These are phyloP conservation scores for Baudoinia panamericana DNA, from an alignment of 495 filamentous ascomycete species.

Conservation along the genomic window DNA sequence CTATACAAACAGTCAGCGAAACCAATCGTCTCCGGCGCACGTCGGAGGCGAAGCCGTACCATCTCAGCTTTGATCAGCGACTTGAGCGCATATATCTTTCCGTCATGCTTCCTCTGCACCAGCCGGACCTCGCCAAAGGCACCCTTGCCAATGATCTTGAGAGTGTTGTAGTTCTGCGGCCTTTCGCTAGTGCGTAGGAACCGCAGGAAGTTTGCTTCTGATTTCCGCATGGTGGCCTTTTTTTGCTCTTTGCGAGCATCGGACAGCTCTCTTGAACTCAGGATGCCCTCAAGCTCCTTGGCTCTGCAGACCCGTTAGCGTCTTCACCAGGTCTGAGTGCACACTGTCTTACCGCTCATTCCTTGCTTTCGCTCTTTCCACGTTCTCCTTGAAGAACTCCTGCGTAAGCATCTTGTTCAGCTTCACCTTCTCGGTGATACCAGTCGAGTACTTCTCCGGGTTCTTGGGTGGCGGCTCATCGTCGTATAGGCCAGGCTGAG, in stretches of 20 bases:
- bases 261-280: constrained; percentile 58
- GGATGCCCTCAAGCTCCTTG: constrained; percentile 73
- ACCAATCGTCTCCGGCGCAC: too few species aligned
- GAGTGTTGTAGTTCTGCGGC: constrained; percentile 82
- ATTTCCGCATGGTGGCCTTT: constrained; percentile 61
- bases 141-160: constrained; percentile 98
- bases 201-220: constrained; percentile 82
- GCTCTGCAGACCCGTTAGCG: constrained; percentile 42
- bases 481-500: constrained; percentile 27
- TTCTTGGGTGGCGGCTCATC: constrained; percentile 30
- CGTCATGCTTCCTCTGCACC: constrained; percentile 89
- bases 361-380: constrained; percentile 77
- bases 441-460: constrained; percentile 30
- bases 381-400: constrained; percentile 92
- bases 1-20: constrained; percentile 17
- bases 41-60: constrained; percentile 31
- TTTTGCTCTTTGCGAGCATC: constrained; percentile 64
- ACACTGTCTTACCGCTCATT: constrained; percentile 60
- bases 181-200: constrained; percentile 86
- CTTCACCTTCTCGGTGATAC: constrained; percentile 31
- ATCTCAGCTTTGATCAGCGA: constrained; percentile 97
- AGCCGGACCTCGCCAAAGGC: constrained; percentile 97
- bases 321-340: not conserved
- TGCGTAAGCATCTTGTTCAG: constrained; percentile 47
- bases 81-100: constrained; percentile 96